Evolutionary conservation across 2,329 filamentous ascomycete species (phyloP).

Genomic region (Fusarium acutatum): DNA sequence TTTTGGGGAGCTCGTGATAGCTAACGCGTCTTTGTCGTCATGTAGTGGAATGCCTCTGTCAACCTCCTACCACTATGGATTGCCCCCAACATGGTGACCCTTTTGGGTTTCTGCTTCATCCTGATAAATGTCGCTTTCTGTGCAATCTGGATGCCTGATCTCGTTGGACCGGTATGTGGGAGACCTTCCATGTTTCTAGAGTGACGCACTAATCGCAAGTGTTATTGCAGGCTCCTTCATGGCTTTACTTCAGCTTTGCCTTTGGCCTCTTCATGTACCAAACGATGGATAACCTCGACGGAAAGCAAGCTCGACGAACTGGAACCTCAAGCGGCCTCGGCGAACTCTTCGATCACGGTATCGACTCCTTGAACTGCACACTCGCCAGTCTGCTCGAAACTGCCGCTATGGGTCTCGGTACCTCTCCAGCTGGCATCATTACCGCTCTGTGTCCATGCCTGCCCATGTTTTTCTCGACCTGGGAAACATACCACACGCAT

Average conservation of each 20-base stretch:
- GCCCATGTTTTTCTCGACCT: slow-evolving; percentile 99
- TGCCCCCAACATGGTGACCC: slow-evolving; percentile 96
- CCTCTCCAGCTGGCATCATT: slow-evolving; percentile 85
- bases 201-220: slow-evolving; percentile 14
- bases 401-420: slow-evolving; percentile 90
- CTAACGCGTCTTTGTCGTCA: slow-evolving; percentile 29
- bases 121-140: slow-evolving; percentile 80
- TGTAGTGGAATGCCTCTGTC: slow-evolving; percentile 95
- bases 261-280: slow-evolving; percentile 98
- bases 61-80: slow-evolving; percentile 94
- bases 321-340: slow-evolving; percentile 94
- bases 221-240: slow-evolving; percentile 74
- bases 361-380: slow-evolving; percentile 97
- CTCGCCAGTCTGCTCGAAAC: slow-evolving; percentile 90
- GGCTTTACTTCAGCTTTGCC: slow-evolving; percentile 96
- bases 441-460: slow-evolving; percentile 91
- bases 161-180: slow-evolving; percentile 81
- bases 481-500: slow-evolving; percentile 99
- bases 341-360: slow-evolving; percentile 98
- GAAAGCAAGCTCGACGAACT: slow-evolving; percentile 94
- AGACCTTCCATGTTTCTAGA: background rate
- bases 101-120: slow-evolving; percentile 95
- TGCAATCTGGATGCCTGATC: slow-evolving; percentile 84
- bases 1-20: slow-evolving; percentile 8
- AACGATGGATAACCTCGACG: slow-evolving; percentile 98